Evolutionary conservation across 75 land plant species (phyloP).

Genomic region (Pseudotsuga menziesii): DNA sequence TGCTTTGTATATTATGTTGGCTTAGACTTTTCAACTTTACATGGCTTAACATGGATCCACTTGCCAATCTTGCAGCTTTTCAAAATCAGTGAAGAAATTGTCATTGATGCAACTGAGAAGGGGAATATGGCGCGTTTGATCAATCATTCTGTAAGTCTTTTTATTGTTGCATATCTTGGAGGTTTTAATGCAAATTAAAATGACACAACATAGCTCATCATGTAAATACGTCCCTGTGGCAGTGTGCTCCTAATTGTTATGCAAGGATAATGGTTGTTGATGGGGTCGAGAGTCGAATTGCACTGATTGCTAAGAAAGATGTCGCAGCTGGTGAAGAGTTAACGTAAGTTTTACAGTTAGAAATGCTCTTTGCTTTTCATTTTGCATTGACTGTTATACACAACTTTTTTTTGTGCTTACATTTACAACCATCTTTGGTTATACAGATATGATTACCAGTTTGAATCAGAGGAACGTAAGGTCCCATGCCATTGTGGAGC

Average conservation of each 20-base stretch:
- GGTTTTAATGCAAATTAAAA: background rate
- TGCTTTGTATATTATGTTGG: background rate
- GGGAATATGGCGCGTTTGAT: constrained; percentile 29
- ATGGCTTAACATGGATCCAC: background rate
- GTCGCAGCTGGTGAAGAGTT: constrained; percentile 22
- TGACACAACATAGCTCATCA: background rate
- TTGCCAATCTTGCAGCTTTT: constrained; percentile 28
- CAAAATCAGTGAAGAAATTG: constrained; percentile 43
- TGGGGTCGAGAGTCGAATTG: constrained; percentile 23
- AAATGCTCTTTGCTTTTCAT: background rate
- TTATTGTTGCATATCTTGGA: background rate
- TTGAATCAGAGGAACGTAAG: constrained; percentile 21
- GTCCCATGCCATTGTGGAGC: constrained; percentile 29
- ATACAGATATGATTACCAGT: constrained; percentile 26
- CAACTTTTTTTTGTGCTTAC: background rate
- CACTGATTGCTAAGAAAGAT: constrained; percentile 22
- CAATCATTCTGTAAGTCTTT: constrained; percentile 23
- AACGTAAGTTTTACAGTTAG: constrained; percentile 12
- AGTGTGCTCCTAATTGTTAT: constrained; percentile 33
- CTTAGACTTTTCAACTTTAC: background rate
- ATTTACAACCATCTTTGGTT: background rate
- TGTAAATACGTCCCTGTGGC: background rate
- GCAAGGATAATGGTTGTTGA: constrained; percentile 23
- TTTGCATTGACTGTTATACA: background rate
- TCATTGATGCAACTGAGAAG: constrained; percentile 31